phyloP scores from a whole-genome alignment of 768 basidiomycete genomes.

The Mycena vulgaris region DNA sequence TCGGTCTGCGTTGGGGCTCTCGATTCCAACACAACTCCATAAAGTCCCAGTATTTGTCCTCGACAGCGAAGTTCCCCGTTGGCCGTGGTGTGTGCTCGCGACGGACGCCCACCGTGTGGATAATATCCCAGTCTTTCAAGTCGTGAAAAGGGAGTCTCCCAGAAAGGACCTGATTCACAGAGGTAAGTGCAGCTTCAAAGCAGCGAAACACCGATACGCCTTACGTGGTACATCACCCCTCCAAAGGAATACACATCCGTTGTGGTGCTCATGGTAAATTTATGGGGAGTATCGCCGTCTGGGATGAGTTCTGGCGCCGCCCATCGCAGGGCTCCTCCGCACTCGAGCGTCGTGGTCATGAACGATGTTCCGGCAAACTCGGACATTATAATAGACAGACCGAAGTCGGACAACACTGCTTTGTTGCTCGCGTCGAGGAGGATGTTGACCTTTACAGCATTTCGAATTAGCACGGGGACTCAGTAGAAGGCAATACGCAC shows the following conservation, averaged over 20 bases:
- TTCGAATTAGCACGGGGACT: background rate
- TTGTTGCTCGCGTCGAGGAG: slow-evolving; percentile 2
- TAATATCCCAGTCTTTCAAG: background rate
- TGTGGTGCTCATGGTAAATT: background rate
- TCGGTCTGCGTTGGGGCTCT: slow-evolving; percentile 13
- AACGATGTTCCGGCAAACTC: slow-evolving; percentile 13
- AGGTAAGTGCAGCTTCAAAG: background rate
- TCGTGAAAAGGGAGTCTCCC: slow-evolving; percentile 14
- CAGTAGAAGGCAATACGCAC: background rate
- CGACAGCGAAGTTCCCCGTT: background rate
- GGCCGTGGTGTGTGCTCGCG: slow-evolving; percentile 7
- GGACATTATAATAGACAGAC: background rate
- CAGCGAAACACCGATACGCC: background rate
- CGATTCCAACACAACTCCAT: slow-evolving; percentile 29
- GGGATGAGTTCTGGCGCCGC: slow-evolving; percentile 26
- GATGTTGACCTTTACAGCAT: slow-evolving; percentile 4
- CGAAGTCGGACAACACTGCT: slow-evolving; percentile 17
- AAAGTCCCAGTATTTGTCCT: slow-evolving; percentile 24
- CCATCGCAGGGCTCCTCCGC: slow-evolving; percentile 35
- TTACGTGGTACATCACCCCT: slow-evolving; percentile 31
- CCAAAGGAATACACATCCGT: slow-evolving; percentile 38
- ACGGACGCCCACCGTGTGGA: background rate
- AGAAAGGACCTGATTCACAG: background rate
- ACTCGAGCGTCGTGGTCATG: slow-evolving; percentile 6
- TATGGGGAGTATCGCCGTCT: background rate